phyloP scores from a whole-genome alignment of 192 early-diverging fungal genomes.

The Backusella sp. region DNA sequence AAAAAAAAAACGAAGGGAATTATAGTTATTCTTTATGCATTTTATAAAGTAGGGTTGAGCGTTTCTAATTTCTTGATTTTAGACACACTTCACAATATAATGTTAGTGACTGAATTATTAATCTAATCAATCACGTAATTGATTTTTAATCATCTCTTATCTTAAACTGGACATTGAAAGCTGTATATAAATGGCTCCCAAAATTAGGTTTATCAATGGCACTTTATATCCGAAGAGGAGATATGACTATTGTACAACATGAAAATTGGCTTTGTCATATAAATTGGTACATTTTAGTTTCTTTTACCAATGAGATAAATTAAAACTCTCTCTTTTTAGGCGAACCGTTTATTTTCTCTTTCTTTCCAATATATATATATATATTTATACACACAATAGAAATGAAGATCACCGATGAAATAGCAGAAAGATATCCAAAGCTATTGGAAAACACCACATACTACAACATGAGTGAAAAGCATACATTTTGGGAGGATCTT shows the following conservation, averaged over 20 bases:
- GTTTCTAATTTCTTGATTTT: too few relatives aligned
- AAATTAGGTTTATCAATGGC: background rate
- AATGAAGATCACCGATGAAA: constrained; percentile 14
- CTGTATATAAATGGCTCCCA: too few relatives aligned
- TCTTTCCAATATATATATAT: background rate
- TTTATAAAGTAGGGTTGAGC: too few relatives aligned
- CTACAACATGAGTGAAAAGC: background rate
- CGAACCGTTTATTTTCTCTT: background rate
- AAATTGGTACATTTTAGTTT: background rate
- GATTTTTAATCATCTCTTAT: too few relatives aligned
- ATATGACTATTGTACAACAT: background rate
- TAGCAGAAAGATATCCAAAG: constrained; percentile 22
- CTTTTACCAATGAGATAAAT: background rate
- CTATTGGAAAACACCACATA: background rate
- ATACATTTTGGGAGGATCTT: constrained; percentile 3
- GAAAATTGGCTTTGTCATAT: background rate
- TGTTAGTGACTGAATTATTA: too few relatives aligned
- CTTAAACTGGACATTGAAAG: too few relatives aligned
- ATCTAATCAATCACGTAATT: too few relatives aligned
- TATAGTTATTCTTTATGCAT: too few relatives aligned
- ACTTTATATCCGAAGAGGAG: background rate
- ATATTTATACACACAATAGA: background rate
- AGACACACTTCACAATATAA: background rate
- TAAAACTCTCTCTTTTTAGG: background rate
- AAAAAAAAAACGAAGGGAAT: too few relatives aligned